phyloP scores from a whole-genome alignment of 2,329 filamentous ascomycete genomes.

The Fusarium udum region DNA sequence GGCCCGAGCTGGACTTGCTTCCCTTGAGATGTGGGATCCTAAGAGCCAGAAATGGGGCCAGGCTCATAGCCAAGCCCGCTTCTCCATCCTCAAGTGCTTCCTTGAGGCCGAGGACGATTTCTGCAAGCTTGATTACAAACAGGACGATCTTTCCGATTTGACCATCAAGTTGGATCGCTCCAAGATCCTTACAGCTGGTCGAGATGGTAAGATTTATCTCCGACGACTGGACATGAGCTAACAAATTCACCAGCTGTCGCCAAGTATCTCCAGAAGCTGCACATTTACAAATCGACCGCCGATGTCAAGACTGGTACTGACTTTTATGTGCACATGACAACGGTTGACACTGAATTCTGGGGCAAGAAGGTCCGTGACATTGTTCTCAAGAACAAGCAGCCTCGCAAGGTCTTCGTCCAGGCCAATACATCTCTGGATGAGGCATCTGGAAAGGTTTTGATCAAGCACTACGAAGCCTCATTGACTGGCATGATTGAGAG shows the following conservation, averaged over 20 bases:
- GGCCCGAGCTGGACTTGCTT: constrained; percentile 89
- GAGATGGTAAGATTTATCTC: constrained; percentile 61
- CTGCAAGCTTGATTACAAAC: constrained; percentile 79
- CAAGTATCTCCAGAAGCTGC: constrained; percentile 87
- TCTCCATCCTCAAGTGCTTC: constrained; percentile 86
- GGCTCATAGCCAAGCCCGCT: constrained; percentile 89
- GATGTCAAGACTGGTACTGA: constrained; percentile 80
- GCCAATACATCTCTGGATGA: constrained; percentile 83
- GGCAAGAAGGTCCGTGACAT: constrained; percentile 80
- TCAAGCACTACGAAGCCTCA: constrained; percentile 88
- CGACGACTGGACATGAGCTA: constrained; percentile 30
- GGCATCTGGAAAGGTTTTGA: constrained; percentile 72
- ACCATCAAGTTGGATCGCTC: constrained; percentile 84
- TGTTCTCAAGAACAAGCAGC: constrained; percentile 80
- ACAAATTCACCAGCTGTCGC: constrained; percentile 70
- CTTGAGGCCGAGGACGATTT: constrained; percentile 87
- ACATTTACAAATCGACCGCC: constrained; percentile 91
- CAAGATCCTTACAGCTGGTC: constrained; percentile 86
- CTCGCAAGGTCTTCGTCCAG: constrained; percentile 92
- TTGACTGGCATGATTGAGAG: constrained; percentile 85
- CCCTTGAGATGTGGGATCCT: constrained; percentile 94
- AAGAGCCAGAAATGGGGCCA: constrained; percentile 93
- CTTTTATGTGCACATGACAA: constrained; percentile 85
- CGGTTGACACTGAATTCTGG: constrained; percentile 84
- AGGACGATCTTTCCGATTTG: constrained; percentile 80